A percentile compares a stretch with the other conserved stretches of the same genome.
Conservation (phyloP, 2,329 filamentous ascomycete genomes). For the Apiospora pterosperma region DNA sequence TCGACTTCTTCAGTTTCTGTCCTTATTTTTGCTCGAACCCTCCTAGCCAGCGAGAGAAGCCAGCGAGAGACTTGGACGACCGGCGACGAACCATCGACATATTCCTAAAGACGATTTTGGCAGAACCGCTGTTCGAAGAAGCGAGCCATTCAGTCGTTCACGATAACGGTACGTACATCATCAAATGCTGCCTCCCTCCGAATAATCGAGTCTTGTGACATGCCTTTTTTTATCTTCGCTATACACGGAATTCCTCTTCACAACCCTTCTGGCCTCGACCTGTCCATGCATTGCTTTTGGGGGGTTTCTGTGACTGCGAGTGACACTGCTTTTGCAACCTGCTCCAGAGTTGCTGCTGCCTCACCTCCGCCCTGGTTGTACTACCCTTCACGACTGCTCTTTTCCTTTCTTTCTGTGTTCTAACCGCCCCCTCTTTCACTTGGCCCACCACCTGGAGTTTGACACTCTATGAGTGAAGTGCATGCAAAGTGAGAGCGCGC, state of each 20-base stretch:
- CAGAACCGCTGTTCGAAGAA: not conserved
- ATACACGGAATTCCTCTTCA: not conserved
- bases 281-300: not conserved
- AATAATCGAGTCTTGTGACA: not conserved
- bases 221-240: not conserved
- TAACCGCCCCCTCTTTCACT: not conserved
- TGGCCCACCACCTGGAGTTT: not conserved
- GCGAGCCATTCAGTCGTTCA: not conserved
- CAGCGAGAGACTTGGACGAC: not conserved
- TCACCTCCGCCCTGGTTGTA: not conserved
- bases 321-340: not conserved
- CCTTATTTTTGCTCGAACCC: not conserved
- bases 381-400: not conserved
- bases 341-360: constrained; percentile 1
- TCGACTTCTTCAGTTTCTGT: not conserved
- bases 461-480: not conserved
- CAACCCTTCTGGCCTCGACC: not conserved
- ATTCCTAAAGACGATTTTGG: not conserved
- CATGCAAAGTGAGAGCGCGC: not conserved
- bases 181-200: not conserved
- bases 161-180: not conserved
- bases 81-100: not conserved
- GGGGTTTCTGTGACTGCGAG: not conserved
- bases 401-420: not conserved
- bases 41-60: not conserved